Base-by-base conservation (phyloP, 805 yeast species). In the Lipomyces orientalis region DNA sequence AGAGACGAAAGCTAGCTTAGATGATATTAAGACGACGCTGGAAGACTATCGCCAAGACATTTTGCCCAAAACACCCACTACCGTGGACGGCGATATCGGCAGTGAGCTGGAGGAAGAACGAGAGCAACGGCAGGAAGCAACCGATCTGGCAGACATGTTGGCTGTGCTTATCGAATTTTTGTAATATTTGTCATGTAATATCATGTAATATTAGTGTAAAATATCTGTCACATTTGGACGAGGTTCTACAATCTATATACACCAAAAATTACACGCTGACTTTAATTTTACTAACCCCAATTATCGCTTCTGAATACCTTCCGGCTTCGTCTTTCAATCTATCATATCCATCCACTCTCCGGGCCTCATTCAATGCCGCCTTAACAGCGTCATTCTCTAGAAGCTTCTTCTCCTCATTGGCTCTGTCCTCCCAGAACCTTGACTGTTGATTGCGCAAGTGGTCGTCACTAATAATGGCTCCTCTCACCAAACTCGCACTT, bases 61-160 rank as follows among this genome's bases (percentile, higher is more conserved):
- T 34, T 7, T 29, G 34, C 70, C 69, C 9, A 75, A 75, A 9
- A 25, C 71, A n/a, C 49, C 52, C 7, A 31, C 37, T 10, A 54
- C 57, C 4, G 72, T 57, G 25, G 60, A 46, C 39, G 69, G 60
- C 9, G 64, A 43, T 52, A 51, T 39, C 10, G 64, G 62, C 37
- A 62, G 60, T 14, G 43, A 60, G 29, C 35, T 69, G 6, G 71
- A 64, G 37, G 70, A 62, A 31, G 70, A 65, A 22, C 12, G 14
- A 12, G 64, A 62, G 59, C 71, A 62, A 35, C 56, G 66, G 35
- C 51, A 54, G 9, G 73, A 70, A 34, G 67, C 72, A 12, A 2
- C 22, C 14, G 72, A 70, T 52, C 34, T 68, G 58, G 64, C 65
- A 12, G 70, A 70, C 2, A 70, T 70, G 73, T 39, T 70, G 34